phyloP scores from a whole-genome alignment of 345 rosid genomes.

The Gynandropsis gynandra region DNA sequence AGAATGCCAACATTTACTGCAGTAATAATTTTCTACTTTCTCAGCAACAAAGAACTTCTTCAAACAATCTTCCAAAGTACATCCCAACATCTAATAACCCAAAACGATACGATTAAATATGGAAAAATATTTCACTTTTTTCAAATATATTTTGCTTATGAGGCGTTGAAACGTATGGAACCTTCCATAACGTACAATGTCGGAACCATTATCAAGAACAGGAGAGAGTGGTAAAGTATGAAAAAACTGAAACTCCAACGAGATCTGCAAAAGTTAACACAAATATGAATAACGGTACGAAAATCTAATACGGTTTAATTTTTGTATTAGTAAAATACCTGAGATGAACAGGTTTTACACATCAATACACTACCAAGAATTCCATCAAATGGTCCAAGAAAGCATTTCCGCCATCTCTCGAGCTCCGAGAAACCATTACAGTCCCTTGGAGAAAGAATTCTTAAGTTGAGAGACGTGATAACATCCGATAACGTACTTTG shows the following conservation, averaged over 20 bases:
- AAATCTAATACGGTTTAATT: too few relatives aligned
- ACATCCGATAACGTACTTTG: slow-evolving; percentile 39
- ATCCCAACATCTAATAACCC: slow-evolving; percentile 42
- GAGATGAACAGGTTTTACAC: slow-evolving; percentile 68
- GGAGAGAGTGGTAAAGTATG: slow-evolving; percentile 74
- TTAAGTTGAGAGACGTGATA: slow-evolving; percentile 34
- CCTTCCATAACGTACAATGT: slow-evolving; percentile 68
- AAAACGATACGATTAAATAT: slow-evolving; percentile 8
- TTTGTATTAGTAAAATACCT: slow-evolving; percentile 26
- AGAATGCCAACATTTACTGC: slow-evolving; percentile 77
- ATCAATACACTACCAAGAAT: slow-evolving; percentile 59
- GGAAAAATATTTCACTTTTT: not conserved
- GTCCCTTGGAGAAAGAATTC: slow-evolving; percentile 39
- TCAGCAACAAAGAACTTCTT: slow-evolving; percentile 53
- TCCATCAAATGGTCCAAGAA: slow-evolving; percentile 88
- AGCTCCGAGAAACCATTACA: slow-evolving; percentile 35
- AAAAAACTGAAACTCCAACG: slow-evolving; percentile 77
- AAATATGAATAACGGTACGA: too few relatives aligned
- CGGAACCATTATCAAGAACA: slow-evolving; percentile 37
- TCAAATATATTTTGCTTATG: not conserved
- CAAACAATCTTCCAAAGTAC: slow-evolving; percentile 63
- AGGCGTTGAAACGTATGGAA: slow-evolving; percentile 13
- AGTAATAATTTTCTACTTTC: slow-evolving; percentile 58
- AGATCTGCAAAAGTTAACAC: slow-evolving; percentile 57
- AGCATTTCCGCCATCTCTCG: slow-evolving; percentile 72